Evolutionary conservation across 2,329 filamentous ascomycete genomes (phyloP), one percentile per base, ranked within the genome.

Genomic region (Apiospora pterosperma): DNA sequence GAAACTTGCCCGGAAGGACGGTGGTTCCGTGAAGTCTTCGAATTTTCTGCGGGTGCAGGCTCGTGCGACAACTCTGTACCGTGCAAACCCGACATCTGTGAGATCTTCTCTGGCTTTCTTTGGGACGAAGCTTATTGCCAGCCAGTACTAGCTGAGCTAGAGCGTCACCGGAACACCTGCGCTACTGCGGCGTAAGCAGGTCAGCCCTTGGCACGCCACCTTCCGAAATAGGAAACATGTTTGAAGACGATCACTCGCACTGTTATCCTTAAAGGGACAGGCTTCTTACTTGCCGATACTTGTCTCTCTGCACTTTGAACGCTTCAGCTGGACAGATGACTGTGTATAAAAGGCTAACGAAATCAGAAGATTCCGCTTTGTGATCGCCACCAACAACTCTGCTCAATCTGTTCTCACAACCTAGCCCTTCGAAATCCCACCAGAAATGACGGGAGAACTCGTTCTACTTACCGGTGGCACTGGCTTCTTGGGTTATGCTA

Each of bases 401-500:
- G 4, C 28, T 55, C 28, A 31, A 4, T 55, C 8, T 3, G 4
- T 23, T 31, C 11, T 62, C 6, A 58, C 10, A 28, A 39, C n/a
- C 2, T 8, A 48, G 10, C 11, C 28, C 41, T 44, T 52, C 2
- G 16, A 21, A 21, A 3, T 21, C 31, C 19, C 42, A 8, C 23
- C n/a, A 12, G 39, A 31, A 48, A 23, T 62, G 61, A n/a, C 61
- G n/a, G 61, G 61, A 36, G 61, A 58, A 62, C 61, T 62, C 25
- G 67, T 76, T 39, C 68, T 76, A 34, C 71, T 79, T 65, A 80
- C 77, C 6, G 78, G 78, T 28, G 74, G 71, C 44, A 79, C 77
- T 11, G 78, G 79, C 55, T 73, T 76, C 61, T 64, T 80, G 11
- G 79, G 78, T 42, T 78, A 74, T 65, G 64, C 67, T 21, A 74